Conservation (phyloP, 106 monocot genomes). For the Allium cepa region DNA sequence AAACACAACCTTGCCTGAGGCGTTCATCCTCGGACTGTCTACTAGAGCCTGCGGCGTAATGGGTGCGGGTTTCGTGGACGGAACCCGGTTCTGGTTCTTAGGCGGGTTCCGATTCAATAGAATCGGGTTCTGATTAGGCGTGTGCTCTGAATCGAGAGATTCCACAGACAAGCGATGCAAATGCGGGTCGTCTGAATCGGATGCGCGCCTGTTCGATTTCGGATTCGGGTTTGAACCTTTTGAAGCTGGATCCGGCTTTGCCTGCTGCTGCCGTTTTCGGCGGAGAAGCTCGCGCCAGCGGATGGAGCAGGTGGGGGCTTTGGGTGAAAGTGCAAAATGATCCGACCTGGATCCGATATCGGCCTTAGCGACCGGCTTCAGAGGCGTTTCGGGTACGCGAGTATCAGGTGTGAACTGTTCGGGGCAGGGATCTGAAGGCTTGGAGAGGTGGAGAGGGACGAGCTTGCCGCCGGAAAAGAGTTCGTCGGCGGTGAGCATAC, state of each 20-base stretch:
- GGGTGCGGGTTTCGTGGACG: conserved; percentile 7
- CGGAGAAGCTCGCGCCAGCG: conserved; percentile 54
- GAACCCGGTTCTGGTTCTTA: background rate
- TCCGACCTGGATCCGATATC: conserved; percentile 15
- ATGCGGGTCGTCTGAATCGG: conserved; percentile 19
- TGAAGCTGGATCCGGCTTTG: background rate
- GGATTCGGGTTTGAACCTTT: conserved; percentile 6
- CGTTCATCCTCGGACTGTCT: conserved; percentile 87
- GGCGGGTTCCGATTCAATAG: conserved; percentile 1
- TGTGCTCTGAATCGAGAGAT: conserved; percentile 21
- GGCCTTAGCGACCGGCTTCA: conserved; percentile 6
- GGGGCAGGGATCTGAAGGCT: background rate
- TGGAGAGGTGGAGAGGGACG: conserved; percentile 46
- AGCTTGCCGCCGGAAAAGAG: conserved; percentile 88
- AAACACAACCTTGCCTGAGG: conserved; percentile 88
- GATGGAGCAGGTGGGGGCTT: conserved; percentile 66
- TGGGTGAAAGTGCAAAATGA: conserved; percentile 43
- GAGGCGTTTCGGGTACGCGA: conserved; percentile 2
- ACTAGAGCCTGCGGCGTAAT: conserved; percentile 15
- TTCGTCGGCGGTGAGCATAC: conserved; percentile 77
- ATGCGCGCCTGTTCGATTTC: conserved; percentile 12
- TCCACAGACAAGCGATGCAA: conserved; percentile 18
- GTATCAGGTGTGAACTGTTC: background rate
- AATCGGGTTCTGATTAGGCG: conserved; percentile 7
- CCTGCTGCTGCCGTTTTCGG: conserved; percentile 19